Conservation (phyloP, 2,329 filamentous ascomycete genomes). For the Cryphonectria carpinicola region DNA sequence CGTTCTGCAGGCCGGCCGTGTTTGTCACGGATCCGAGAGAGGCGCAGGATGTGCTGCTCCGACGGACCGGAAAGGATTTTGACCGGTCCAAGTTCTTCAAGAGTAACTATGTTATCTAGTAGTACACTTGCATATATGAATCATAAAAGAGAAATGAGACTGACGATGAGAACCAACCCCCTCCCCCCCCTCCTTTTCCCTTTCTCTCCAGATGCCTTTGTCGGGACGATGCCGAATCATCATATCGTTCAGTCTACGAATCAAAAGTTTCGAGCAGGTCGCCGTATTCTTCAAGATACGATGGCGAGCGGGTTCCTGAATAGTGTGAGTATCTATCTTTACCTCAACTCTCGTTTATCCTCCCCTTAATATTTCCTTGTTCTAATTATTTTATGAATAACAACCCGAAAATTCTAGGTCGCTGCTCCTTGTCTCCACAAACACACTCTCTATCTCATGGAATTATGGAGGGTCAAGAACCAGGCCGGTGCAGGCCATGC, state of each 20-base stretch:
- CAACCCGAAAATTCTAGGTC: slow-evolving; percentile 1
- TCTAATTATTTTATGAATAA: too few relatives aligned
- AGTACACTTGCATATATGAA: background rate
- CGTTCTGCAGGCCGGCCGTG: slow-evolving; percentile 22
- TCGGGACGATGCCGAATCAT: slow-evolving; percentile 19
- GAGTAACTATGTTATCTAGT: background rate
- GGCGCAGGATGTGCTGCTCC: slow-evolving; percentile 26
- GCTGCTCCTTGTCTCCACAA: slow-evolving; percentile 20
- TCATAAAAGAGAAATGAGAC: background rate
- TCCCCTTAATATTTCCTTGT: background rate
- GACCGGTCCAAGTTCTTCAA: slow-evolving; percentile 19
- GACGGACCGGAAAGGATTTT: slow-evolving; percentile 27
- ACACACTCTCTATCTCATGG: slow-evolving; percentile 17
- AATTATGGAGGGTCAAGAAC: slow-evolving; percentile 20
- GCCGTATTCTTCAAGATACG: slow-evolving; percentile 22
- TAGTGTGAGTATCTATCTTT: slow-evolving; percentile 8
- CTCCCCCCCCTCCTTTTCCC: slow-evolving; percentile 25
- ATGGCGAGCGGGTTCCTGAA: slow-evolving; percentile 25
- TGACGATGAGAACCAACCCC: background rate
- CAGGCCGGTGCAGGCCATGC: slow-evolving; percentile 6
- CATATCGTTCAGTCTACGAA: slow-evolving; percentile 21
- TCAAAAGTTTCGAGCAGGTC: slow-evolving; percentile 21
- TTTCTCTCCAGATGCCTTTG: slow-evolving; percentile 28
- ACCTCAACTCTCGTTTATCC: background rate
- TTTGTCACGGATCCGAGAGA: slow-evolving; percentile 27